Base-by-base conservation (phyloP, 371 early-diverging fungal species). In the Actinomucor elegans region DNA sequence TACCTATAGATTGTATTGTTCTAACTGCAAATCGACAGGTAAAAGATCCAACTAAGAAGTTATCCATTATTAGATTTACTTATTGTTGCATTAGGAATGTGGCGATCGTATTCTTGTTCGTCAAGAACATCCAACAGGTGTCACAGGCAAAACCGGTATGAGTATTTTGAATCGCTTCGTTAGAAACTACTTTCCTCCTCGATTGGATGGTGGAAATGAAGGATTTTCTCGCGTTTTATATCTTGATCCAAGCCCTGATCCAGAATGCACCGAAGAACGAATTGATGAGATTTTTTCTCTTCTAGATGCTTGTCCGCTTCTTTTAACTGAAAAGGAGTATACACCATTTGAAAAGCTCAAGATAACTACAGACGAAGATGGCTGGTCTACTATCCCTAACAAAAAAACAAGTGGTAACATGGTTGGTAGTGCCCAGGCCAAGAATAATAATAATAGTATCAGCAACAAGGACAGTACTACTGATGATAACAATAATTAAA, bases 91-190 rank as follows among this genome's bases (percentile, higher is more conserved):
- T 31, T 68, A 79, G 63, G 69, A 72, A 57, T 87, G 87, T 67
- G 71, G 75, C 57, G 66, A 74, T 34, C 82, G 91, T 7, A 85
- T 89, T 15, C 53, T 71, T 24, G 62, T 60, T 10, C 75, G 91
- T 21, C 47, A 56, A 50, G 69, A 85, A n/a, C 91, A 91, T 64
- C 87, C 88, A 24, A 88, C 89, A 4, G 84, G 86, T 28, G 89
- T 91, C n/a, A 69, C 71, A 15, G 90, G 91, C 20, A 48, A 67
- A 23, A 59, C 76, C 31, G 89, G 90, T 5, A 69, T 83, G 2
- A 63, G 75, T 42, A 76, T 91, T 24, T 73, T 89, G 29, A 59
- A 70, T 21, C 63, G 77, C 18, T 89, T 91, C 55, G 69, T 84
- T 38, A 62, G 74, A 23, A 75, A 79, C 50, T 79, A 85, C 64